These are phyloP conservation scores for Mycena epipterygia DNA, from an alignment of 768 basidiomycete genomes.

Conservation along the genomic window DNA sequence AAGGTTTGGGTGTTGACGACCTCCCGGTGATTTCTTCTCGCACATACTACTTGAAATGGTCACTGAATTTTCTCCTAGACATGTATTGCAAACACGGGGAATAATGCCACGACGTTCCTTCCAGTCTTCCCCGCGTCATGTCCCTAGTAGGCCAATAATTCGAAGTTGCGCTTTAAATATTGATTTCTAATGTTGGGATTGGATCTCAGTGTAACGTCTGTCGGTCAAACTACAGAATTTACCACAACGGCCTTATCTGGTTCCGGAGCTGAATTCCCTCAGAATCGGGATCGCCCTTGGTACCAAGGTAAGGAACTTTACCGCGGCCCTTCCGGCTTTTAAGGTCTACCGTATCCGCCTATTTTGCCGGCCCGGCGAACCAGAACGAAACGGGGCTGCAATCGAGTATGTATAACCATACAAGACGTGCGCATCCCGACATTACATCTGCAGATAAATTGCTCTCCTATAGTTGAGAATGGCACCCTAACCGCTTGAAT, in stretches of 20 bases:
- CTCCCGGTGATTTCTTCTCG: constrained; percentile 45
- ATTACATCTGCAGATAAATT: constrained; percentile 43
- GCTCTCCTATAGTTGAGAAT: too few relatives aligned
- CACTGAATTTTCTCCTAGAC: constrained; percentile 44
- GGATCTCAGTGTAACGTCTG: constrained; percentile 26
- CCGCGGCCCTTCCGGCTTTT: not conserved
- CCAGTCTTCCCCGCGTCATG: constrained; percentile 42
- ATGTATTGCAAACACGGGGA: constrained; percentile 42
- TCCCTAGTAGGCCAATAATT: constrained; percentile 39
- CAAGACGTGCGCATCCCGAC: constrained; percentile 54
- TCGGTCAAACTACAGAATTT: constrained; percentile 18
- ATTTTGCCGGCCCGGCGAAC: constrained; percentile 32
- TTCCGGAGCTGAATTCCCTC: constrained; percentile 58
- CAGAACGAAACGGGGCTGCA: constrained; percentile 40
- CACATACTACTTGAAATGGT: constrained; percentile 42
- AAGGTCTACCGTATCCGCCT: constrained; percentile 34
- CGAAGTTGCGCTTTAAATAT: too few relatives aligned
- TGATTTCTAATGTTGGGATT: constrained; percentile 25
- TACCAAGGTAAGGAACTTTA: constrained; percentile 48
- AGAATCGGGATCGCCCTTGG: constrained; percentile 50
- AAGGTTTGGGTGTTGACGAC: constrained; percentile 53
- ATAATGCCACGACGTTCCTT: constrained; percentile 44
- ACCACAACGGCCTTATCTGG: constrained; percentile 7
- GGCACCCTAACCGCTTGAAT: too few relatives aligned
- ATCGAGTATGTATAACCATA: constrained; percentile 47